Conservation (phyloP, 192 early-diverging fungal genomes). For the Fimicolochytrium jonesii region DNA sequence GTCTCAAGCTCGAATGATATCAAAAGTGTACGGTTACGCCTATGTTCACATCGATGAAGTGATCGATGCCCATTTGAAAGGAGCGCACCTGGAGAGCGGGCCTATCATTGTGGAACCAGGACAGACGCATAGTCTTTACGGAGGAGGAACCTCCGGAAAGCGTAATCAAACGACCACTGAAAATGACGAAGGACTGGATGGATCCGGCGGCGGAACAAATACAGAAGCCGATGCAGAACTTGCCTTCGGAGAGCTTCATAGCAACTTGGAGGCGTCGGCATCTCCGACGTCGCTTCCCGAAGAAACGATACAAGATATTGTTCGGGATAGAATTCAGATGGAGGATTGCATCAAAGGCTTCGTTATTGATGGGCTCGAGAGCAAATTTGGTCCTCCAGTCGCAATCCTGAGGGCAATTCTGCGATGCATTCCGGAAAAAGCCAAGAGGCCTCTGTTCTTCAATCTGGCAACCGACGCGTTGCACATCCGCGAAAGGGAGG, state of each 20-base stretch:
- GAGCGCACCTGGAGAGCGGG: not conserved
- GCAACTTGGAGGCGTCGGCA: conserved; percentile 26
- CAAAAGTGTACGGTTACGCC: conserved; percentile 23
- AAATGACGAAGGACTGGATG: not conserved
- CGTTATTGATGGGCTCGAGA: conserved; percentile 56
- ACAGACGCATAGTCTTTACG: not conserved
- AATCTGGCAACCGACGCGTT: conserved; percentile 35
- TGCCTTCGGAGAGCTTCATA: conserved; percentile 2
- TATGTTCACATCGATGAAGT: conserved; percentile 48
- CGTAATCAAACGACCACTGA: not conserved
- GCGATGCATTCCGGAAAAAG: conserved; percentile 31
- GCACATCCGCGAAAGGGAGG: conserved; percentile 47
- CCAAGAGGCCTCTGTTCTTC: conserved; percentile 32
- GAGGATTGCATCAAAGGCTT: conserved; percentile 40
- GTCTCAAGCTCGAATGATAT: conserved; percentile 38
- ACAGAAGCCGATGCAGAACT: not conserved
- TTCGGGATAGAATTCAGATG: conserved; percentile 29
- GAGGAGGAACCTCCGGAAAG: not conserved
- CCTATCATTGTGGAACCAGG: not conserved
- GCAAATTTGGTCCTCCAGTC: conserved; percentile 35
- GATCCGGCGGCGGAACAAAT: not conserved
- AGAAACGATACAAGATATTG: conserved; percentile 37
- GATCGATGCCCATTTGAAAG: conserved; percentile 28
- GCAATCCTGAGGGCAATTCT: conserved; percentile 36
- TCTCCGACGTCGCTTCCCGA: conserved; percentile 33